phyloP scores from a whole-genome alignment of 2,329 filamentous ascomycete genomes.

The Sodiomyces alkalinus region DNA sequence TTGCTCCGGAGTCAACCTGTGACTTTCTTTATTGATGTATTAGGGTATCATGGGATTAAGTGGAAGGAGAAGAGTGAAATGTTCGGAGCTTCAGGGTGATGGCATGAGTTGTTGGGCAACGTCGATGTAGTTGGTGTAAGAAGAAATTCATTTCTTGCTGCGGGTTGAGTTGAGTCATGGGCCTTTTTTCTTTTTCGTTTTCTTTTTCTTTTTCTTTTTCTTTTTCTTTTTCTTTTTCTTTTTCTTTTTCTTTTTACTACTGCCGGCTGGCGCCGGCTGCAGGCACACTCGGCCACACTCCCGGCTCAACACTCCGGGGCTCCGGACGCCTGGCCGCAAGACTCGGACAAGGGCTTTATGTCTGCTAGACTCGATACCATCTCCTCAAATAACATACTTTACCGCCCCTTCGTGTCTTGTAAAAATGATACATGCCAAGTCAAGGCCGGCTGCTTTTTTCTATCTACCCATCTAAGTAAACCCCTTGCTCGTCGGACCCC shows the following conservation, averaged over 20 bases:
- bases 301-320: too few relatives aligned
- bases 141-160: constrained; percentile 2
- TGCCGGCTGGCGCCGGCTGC: not conserved
- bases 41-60: not conserved
- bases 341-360: not conserved
- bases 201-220: not conserved
- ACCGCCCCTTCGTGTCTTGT: not conserved
- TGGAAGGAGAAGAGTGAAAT: not conserved
- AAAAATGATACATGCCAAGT: not conserved
- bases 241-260: not conserved
- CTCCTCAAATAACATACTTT: too few relatives aligned
- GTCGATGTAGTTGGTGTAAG: constrained; percentile 7
- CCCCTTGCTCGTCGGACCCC: too few relatives aligned
- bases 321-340: too few relatives aligned
- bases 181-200: not conserved
- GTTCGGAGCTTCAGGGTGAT: too few relatives aligned
- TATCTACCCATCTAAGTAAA: too few relatives aligned
- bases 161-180: constrained; percentile 5
- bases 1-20: too few relatives aligned
- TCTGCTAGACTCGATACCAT: too few relatives aligned
- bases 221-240: not conserved
- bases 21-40: too few relatives aligned
- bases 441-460: too few relatives aligned
- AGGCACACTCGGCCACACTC: not conserved
- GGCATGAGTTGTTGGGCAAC: too few relatives aligned